A percentile compares a stretch with the other conserved stretches of the same genome.
phyloP scores from a whole-genome alignment of 2,329 filamentous ascomycete genomes.

The Fusarium sp. region DNA sequence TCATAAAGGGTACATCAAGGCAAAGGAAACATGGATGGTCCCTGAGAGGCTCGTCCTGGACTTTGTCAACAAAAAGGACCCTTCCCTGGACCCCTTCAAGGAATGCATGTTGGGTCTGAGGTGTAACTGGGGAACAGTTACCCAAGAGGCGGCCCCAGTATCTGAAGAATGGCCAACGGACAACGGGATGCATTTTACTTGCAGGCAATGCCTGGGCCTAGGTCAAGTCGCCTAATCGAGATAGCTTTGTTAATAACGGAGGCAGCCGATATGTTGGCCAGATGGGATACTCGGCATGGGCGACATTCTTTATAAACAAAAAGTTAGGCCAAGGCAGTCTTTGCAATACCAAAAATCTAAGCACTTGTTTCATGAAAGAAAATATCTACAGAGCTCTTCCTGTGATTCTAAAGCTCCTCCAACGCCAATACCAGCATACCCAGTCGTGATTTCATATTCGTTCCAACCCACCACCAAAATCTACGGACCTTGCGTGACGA shows the following conservation, averaged over 20 bases:
- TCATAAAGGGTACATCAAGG: not conserved
- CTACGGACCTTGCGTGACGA: not conserved
- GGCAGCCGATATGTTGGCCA: too few relatives aligned
- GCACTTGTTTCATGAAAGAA: not conserved
- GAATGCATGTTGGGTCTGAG: not conserved
- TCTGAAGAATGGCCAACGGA: conserved; percentile 6
- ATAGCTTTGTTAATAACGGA: too few relatives aligned
- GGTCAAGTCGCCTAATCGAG: not conserved
- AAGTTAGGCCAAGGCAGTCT: not conserved
- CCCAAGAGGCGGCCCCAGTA: not conserved
- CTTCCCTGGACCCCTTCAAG: not conserved
- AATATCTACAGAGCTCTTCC: conserved; percentile 11
- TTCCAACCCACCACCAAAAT: conserved; percentile 2
- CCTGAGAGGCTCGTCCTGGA: not conserved
- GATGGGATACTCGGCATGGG: too few relatives aligned
- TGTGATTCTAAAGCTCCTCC: conserved; percentile 35
- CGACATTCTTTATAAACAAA: not conserved
- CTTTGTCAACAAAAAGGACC: conserved; percentile 7
- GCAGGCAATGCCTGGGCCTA: not conserved
- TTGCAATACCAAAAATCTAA: not conserved
- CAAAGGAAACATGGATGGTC: not conserved
- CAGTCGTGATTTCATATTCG: conserved; percentile 35
- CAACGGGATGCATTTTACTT: not conserved
- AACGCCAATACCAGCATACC: conserved; percentile 38
- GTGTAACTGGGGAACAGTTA: not conserved